Evolutionary conservation across 371 early-diverging fungal genomes (phyloP), one percentile per base, ranked within the genome.

Genomic region (Circinella umbellata): DNA sequence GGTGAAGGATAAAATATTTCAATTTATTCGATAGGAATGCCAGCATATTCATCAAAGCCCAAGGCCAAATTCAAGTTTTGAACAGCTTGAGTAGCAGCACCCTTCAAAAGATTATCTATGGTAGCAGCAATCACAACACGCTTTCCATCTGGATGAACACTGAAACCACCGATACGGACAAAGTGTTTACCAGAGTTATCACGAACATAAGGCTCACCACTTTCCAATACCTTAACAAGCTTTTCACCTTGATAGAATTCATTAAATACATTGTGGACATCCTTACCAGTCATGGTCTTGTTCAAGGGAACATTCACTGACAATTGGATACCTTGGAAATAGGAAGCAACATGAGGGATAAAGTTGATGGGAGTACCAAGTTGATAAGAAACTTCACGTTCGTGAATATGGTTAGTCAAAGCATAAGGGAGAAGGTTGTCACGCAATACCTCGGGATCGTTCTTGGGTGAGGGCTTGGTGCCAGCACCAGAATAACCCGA

Each of bases 401-500:
- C 97, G 80, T 98, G 99, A 67, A 98, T 95, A 79, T 98, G 99
- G 81, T 91, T 91, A 11, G 94, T 94, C 46, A 97, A 83, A n/a
- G 94, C 66, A 74, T 98, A 98, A 8, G 97, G 94, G 54, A 98
- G 89, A 57, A 98, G 63, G 78, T 96, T 97, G 79, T 97, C 93
- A 46, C 78, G 78, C 54, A 97, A 86, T 66, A 93, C 89, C 36
- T 84, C 88, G 55, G 92, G 87, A 74, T 98, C 95, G 80, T 97
- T 98, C 82, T 96, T 97, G 71, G 92, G 93, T 55, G 93, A 93
- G 38, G 97, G 96, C 72, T 92, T 95, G 65, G 98, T 97, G 20
- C 99, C 99, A 14, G 99, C 99, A 37, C 99, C 99, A 71, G 94
- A 93, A 85, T 98, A 97, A 9, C 99, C 99, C 39, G 95, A 95